Percentiles rank a stretch among this genome's conserved stretches.
Conservation (phyloP, 257 asterid genomes). For the Ballota nigra region DNA sequence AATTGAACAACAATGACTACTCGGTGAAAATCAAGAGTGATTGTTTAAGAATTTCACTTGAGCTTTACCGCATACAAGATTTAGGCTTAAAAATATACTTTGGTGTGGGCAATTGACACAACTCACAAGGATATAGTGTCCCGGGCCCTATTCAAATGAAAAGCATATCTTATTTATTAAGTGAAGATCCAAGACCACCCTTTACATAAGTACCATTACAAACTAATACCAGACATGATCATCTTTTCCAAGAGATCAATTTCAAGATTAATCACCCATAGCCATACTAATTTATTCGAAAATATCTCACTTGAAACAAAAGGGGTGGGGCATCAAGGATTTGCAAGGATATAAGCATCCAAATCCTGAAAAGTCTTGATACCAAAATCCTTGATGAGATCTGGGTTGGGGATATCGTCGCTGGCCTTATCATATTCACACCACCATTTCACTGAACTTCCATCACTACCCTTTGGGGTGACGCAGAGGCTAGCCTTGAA, state of each 20-base stretch:
- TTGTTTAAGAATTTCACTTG: too few species aligned
- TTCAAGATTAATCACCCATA: background rate
- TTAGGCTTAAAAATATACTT: too few species aligned
- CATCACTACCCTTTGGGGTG: conserved; percentile 41
- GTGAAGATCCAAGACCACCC: background rate
- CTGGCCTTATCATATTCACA: conserved; percentile 66
- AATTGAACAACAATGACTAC: too few species aligned
- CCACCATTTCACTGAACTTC: conserved; percentile 58
- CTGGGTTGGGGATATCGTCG: conserved; percentile 60
- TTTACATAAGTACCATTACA: background rate
- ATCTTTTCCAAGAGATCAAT: background rate
- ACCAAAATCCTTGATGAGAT: conserved; percentile 65
- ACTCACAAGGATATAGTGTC: too few species aligned
- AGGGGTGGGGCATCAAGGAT: background rate
- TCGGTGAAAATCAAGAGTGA: too few species aligned
- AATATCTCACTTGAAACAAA: too few species aligned
- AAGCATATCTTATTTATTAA: too few species aligned
- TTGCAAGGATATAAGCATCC: conserved; percentile 56
- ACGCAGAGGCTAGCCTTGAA: conserved; percentile 50
- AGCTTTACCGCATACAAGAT: too few species aligned
- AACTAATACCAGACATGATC: background rate
- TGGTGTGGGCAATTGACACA: too few species aligned
- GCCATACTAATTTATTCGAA: background rate
- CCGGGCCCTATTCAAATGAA: too few species aligned
- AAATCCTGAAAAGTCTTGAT: conserved; percentile 61